Evolutionary conservation across 2,329 filamentous ascomycete genomes (phyloP), one percentile per base, ranked within the genome.

Genomic region (Diplodia seriata): DNA sequence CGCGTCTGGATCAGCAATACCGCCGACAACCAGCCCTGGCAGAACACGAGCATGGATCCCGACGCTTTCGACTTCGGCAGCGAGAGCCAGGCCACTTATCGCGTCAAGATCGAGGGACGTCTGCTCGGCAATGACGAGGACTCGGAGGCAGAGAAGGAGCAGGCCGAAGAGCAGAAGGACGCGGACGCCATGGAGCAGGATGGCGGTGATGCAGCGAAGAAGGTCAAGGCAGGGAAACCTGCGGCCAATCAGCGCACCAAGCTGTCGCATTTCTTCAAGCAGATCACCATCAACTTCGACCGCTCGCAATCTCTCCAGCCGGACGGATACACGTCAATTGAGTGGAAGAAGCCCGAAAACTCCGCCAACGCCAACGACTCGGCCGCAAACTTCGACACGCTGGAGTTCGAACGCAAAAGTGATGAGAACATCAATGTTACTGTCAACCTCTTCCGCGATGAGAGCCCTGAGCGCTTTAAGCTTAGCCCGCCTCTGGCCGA

Each of bases 1-100:
- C 91, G 94, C 70, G 87, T 99, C 71, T 98, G 93, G 93, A 90
- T 99, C 74, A 94, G 89, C 74, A 99, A 99, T 80, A 97, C 93
- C 1, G 93, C 90, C 40, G 93, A 97, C 78, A 92, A 95, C 75
- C 95, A 99, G 81, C 90, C 91, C 38, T 98, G 95, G 95, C 95
- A 99, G 80, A 86, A 85, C 49, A 87, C 85, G 73, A 84, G 83
- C 50, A 83, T 90, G 69, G 89, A 90, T 69, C 86, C 90, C 12
- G 90, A 94, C 76, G 87, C 87, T 43, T 95, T 95, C 71, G 93
- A 96, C 76, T 94, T 97, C 75, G 89, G 89, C 65, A 89, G 89
- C 64, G 92, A 88, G 70, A 85, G 87, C 72, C 90, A 93, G 73
- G 91, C 92, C 2, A 91, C 90, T 12, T 99, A 94, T 78, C 89